Evolutionary conservation across 345 rosid species (phyloP), one percentile per base, ranked within the genome.

Genomic region (Ceriops decandra): DNA sequence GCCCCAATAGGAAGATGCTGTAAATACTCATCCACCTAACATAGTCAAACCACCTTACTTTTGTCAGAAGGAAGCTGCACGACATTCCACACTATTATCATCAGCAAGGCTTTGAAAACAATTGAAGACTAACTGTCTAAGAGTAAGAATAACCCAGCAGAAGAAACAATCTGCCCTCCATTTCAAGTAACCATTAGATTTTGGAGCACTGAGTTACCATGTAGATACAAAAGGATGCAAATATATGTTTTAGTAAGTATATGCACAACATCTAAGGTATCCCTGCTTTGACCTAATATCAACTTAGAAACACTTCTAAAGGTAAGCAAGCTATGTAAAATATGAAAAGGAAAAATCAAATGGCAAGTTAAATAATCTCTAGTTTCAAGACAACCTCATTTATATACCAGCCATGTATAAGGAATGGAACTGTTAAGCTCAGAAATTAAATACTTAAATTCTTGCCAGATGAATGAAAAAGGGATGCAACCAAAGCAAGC

Each of bases 21-120:
- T 64, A 93, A 77, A 78, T 81, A 86, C 71, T 85, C 87, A 63
- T 86, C 91, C 70, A 91, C 96, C 98, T 92, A 71, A 65, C 63
- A 68, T 17, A 60, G 57, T 28, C 33, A 62, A 77, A 68, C 76
- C 52, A 54, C 26, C 42, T 56, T 28, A 51, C 63, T 67, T 60
- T 64, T 68, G 58, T 52, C 52, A 63, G 32, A 38, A 38, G 31
- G 66, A 57, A 22, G 54, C 56, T 57, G 68, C 49, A 54, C 52
- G 57, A 38, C 57, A 65, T 47, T 30, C 15, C 21, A 19, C 38
- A 64, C 46, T 24, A 56, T 56, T 24, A 15, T 10, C 19, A 56
- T 3, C 28, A 56, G 59, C 31, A 24, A 21, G 26, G 59, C 24
- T 42, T 15, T 24, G 59, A 15, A n/a, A 22, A 54, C 30, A 54